Evolutionary conservation across 192 early-diverging fungal genomes (phyloP).

Genomic region (Coemansia sp.): DNA sequence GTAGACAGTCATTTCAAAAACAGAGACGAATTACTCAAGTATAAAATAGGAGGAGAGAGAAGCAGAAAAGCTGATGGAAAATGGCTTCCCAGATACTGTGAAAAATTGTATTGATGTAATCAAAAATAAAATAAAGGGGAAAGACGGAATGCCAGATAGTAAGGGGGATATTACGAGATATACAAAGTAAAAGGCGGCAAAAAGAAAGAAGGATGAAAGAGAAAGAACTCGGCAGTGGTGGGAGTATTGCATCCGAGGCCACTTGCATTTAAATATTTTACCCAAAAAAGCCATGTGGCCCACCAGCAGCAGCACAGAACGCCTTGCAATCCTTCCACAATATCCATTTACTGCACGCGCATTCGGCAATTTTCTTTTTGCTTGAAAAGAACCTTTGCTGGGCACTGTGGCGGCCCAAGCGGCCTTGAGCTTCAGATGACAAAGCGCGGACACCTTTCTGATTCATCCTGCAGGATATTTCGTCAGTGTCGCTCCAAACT

Average conservation of each 20-base stretch:
- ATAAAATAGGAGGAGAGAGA: not conserved
- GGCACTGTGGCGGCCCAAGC: not conserved
- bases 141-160: not conserved
- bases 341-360: not conserved
- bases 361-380: not conserved
- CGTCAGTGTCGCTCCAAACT: not conserved
- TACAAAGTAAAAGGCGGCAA: not conserved
- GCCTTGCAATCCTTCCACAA: not conserved
- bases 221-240: no score
- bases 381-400: not conserved
- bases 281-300: no score
- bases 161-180: not conserved
- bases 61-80: not conserved
- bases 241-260: no score
- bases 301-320: no score
- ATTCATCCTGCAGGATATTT: no score
- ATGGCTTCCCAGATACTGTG: not conserved
- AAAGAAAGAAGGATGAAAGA: not conserved
- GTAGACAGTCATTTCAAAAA: conserved; percentile 28
- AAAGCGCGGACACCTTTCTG: not conserved
- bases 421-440: not conserved
- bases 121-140: not conserved
- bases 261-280: no score
- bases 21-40: not conserved
- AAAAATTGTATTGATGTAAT: no score